Evolutionary conservation across 148 eudicot species (phyloP).

Genomic region (Fagopyrum tataricum): DNA sequence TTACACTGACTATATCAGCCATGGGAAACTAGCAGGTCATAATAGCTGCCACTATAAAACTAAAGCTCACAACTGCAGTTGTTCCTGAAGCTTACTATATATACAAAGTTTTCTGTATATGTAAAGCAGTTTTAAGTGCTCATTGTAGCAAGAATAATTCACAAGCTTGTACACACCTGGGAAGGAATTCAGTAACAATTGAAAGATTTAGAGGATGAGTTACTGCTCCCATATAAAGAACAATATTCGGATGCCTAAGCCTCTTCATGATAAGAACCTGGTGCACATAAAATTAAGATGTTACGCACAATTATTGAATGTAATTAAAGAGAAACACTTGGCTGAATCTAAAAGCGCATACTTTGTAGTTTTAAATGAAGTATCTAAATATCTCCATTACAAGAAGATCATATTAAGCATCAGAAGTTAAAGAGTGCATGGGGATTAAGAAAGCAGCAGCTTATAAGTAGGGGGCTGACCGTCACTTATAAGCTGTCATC

Average conservation of each 20-base stretch:
- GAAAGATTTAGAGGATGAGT: slow-evolving; percentile 93
- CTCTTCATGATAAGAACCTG: slow-evolving; percentile 83
- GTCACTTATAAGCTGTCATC: not conserved
- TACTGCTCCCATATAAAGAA: slow-evolving; percentile 94
- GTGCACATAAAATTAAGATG: not conserved
- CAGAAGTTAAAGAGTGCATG: too few relatives aligned
- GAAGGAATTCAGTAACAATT: slow-evolving; percentile 91
- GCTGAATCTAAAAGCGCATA: not conserved
- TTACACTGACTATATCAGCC: not conserved
- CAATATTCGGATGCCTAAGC: slow-evolving; percentile 87
- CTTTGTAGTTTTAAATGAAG: not conserved
- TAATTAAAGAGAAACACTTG: not conserved
- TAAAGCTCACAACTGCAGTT: not conserved
- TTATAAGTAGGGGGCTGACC: too few relatives aligned
- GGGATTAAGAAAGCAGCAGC: not conserved
- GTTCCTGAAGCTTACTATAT: not conserved
- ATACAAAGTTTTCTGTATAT: not conserved
- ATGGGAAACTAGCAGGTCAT: not conserved
- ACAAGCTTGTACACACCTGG: slow-evolving; percentile 49
- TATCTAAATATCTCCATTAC: not conserved
- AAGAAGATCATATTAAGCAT: not conserved
- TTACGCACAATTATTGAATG: not conserved
- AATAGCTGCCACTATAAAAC: not conserved
- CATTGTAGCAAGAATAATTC: not conserved
- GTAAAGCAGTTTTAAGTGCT: not conserved